Evolutionary conservation across 257 asterid genomes (phyloP), one percentile per base, ranked within the genome.

Genomic region (Scutellaria minor): DNA sequence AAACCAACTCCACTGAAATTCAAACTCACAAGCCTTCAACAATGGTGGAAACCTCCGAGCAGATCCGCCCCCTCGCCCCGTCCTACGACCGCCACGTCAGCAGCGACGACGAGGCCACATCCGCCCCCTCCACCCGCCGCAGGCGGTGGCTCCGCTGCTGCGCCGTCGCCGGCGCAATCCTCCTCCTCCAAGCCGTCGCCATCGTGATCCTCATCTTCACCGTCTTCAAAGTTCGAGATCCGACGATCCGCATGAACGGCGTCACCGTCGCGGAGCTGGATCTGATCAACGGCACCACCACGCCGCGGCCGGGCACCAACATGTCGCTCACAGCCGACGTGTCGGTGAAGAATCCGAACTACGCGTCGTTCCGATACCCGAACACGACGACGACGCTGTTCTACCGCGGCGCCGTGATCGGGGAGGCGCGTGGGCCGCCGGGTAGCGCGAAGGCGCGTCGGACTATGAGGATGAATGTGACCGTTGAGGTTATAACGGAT

Each of bases 371-470:
- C 83, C 75, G 46, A 83, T 92, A 84, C 58, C 68, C 11, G 66
- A 88, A 92, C 88, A 88, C 96, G 18, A 87, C 90, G 53, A 80
- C 95, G 12, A 58, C 87, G 14, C 75, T 92, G 3, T 87, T 12
- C 74, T 92, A 88, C 78, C 83, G 76, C n/a, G 93, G 88, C 5
- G 60, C 75, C 2, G 68, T 59, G 75, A 75, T 90, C 68, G 98
- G 98, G 2, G 97, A 88, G 77, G 98, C 92, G 15, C 81, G 88
- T 12, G 91, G 95, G 3, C 96, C 95, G 1, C 79, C 96, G 6
- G 98, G 98, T 64, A 82, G 68, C 62, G 80, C 98, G 50, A 77
- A 59, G 83, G 95, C 97, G 14, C 82, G 90, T 12, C 76, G 96
- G 57, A 92, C 98, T 18, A 57, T 68, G 83, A 52, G 89, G 82